phyloP scores from a whole-genome alignment of 2,329 filamentous ascomycete species.

The Blastomyces gilchristii region DNA sequence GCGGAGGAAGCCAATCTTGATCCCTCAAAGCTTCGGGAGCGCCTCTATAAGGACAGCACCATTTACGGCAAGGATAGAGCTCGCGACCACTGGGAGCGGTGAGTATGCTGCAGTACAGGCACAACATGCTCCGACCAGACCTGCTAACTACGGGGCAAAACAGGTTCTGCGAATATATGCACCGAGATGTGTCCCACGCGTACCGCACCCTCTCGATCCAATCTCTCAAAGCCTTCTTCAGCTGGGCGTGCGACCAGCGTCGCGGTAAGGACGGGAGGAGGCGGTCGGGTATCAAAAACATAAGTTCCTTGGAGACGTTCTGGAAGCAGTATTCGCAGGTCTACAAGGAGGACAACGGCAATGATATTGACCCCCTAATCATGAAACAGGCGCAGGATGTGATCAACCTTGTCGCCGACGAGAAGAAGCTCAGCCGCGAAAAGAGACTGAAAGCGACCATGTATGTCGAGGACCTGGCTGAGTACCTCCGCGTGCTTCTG shows the following conservation, averaged over 20 bases:
- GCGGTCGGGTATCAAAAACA: too few relatives aligned
- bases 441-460: constrained; percentile 13
- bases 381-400: constrained; percentile 12
- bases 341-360: neutral
- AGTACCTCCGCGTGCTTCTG: constrained; percentile 14
- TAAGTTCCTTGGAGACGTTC: too few relatives aligned
- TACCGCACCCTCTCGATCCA: too few relatives aligned
- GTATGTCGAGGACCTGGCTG: constrained; percentile 15
- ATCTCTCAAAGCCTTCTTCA: too few relatives aligned
- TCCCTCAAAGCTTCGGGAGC: neutral
- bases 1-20: neutral
- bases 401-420: constrained; percentile 16
- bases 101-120: neutral
- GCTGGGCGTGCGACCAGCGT: too few relatives aligned
- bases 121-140: too few relatives aligned
- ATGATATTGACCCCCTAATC: constrained; percentile 17
- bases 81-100: neutral
- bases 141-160: neutral
- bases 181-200: too few relatives aligned
- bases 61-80: neutral
- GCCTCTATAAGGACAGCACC: neutral
- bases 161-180: neutral
- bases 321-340: too few relatives aligned
- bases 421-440: constrained; percentile 16
- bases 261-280: too few relatives aligned